Percentiles rank a stretch among this genome's conserved stretches.
Evolutionary conservation across 1,284 basidiomycete species (phyloP).

Genomic region (Trichosporon coremiiforme): DNA sequence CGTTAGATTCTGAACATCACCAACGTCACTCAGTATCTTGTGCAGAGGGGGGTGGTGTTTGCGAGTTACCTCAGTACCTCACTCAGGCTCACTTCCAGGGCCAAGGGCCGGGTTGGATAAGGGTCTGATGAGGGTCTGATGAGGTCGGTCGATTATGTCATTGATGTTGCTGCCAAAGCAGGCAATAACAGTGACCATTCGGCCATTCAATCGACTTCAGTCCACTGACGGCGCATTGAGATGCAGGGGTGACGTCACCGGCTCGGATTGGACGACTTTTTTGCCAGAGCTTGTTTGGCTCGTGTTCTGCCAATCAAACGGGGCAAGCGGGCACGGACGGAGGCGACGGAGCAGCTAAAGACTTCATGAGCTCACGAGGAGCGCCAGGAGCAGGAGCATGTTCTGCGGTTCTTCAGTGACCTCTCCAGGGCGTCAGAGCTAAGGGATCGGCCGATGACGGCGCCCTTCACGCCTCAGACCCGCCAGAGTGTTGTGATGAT

Average conservation of each 20-base stretch:
- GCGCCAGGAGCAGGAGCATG: not conserved
- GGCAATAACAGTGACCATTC: constrained; percentile 2
- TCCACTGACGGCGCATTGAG: not conserved
- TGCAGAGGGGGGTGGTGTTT: not conserved
- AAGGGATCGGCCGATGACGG: constrained; percentile 18
- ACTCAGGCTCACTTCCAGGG: not conserved
- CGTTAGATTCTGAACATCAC: not conserved
- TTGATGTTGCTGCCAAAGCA: not conserved
- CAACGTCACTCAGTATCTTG: constrained; percentile 9
- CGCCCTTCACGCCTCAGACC: not conserved
- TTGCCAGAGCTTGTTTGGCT: constrained; percentile 10
- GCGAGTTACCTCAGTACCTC: not conserved
- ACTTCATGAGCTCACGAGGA: not conserved
- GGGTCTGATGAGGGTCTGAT: not conserved
- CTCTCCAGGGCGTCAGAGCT: not conserved
- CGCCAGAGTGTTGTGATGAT: not conserved
- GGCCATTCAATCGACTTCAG: not conserved
- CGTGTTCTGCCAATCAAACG: not conserved
- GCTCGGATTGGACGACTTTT: constrained; percentile 13
- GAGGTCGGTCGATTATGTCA: constrained; percentile 3
- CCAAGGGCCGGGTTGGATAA: not conserved
- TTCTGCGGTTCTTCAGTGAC: not conserved
- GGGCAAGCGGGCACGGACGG: not conserved
- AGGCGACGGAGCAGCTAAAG: not conserved
- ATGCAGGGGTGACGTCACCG: constrained; percentile 8